Base-by-base conservation (phyloP, 2,329 filamentous ascomycete species). In the Cadophora luteo-olivacea region DNA sequence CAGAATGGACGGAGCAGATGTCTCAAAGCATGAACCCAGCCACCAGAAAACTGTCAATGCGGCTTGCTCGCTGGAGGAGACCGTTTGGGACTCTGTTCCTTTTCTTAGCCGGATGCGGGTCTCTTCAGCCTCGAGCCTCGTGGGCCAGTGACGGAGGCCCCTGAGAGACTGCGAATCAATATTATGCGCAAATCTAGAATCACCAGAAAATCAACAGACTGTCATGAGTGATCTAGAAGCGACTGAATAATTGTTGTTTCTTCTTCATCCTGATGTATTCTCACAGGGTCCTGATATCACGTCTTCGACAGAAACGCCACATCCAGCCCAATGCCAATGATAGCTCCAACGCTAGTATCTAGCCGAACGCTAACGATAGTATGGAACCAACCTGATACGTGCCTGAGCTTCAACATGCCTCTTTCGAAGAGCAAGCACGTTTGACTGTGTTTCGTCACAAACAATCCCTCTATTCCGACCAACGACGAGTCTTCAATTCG, bases 391-490 rank as follows among this genome's bases (percentile, higher is more conserved):
- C 49, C 57, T 68, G 55, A 65, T 63, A 65, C 67, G 19, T 32
- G 51, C 36, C 38, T 16, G 48, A 62, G 32, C 57, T 66, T 54
- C 48, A 54, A 68, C 52, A 58, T 55, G 32, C 49, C 29, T 29
- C 51, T 63, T 36, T 51, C 5, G 22, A 45, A 22, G 38, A 58
- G 29, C 32, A 51, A 48, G 52, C 45, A 41, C 51, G 67, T 69
- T 69, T 69, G 68, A 69, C 29, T 3, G 29, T 60, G 68, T 69
- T 69, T 69, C 68, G 33, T 55, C 55, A 38, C 32, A 55, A 38
- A 68, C 64, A 67, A 51, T 6, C n/a, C 16, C 45, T 61, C 29
- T 55, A 25, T 38, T 51, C 60, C 49, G 16, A 51, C 41, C 32
- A 48, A 38, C 49, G 45, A 61, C 24, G 22, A n/a, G 1, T 16